phyloP scores from a whole-genome alignment of 2,329 filamentous ascomycete species.

The Aureobasidium sp. region DNA sequence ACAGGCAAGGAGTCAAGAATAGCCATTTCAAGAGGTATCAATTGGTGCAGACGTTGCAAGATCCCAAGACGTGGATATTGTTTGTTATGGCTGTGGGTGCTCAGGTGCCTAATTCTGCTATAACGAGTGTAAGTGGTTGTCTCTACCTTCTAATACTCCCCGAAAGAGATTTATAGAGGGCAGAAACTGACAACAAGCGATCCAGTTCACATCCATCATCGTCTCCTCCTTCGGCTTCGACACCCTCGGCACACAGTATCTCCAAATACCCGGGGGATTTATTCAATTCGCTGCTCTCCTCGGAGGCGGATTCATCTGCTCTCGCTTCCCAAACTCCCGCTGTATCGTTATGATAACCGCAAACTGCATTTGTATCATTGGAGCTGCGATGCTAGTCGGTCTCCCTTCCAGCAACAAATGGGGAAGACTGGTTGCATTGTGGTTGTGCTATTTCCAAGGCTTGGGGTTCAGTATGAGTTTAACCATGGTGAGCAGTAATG shows the following conservation, averaged over 20 bases:
- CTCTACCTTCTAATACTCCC: neutral
- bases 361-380: slow-evolving; percentile 47
- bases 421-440: slow-evolving; percentile 48
- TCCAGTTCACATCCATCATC: slow-evolving; percentile 37
- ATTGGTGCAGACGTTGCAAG: slow-evolving; percentile 38
- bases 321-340: slow-evolving; percentile 43
- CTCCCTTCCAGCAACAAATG: slow-evolving; percentile 44
- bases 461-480: slow-evolving; percentile 46
- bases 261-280: slow-evolving; percentile 52
- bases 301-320: slow-evolving; percentile 43
- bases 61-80: slow-evolving; percentile 52
- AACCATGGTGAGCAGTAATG: slow-evolving; percentile 45
- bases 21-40: slow-evolving; percentile 29
- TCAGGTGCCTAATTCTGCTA: slow-evolving; percentile 47
- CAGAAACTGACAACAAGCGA: neutral
- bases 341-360: slow-evolving; percentile 49
- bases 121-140: slow-evolving; percentile 33
- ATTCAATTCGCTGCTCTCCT: slow-evolving; percentile 48
- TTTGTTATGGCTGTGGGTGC: slow-evolving; percentile 46
- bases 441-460: slow-evolving; percentile 48
- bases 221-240: slow-evolving; percentile 40
- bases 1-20: slow-evolving; percentile 48
- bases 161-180: neutral
- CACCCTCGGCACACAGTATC: slow-evolving; percentile 45
- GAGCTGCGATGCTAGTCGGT: slow-evolving; percentile 43